Base-by-base conservation (phyloP, 2,329 filamentous ascomycete genomes). In the Fusarium torulosum region DNA sequence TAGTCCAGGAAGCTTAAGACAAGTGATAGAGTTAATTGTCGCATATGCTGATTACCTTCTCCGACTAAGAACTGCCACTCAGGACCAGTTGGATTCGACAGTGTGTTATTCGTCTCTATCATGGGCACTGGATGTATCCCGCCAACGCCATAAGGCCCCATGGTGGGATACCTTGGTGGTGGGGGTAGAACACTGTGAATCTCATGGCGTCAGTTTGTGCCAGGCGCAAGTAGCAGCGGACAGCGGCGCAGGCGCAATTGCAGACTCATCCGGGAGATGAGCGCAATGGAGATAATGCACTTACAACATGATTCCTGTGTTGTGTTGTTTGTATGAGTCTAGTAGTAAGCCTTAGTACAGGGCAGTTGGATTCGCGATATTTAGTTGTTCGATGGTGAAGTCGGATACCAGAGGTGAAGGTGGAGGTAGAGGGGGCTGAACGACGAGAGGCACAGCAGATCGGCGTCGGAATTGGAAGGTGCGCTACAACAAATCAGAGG, bases 21-120 rank as follows among this genome's bases (percentile, higher is more conserved):
- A 27, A 41, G 29, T 19, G 19, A 35, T 40, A 14, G 23, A 6
- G 33, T 50, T 38, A 23, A 46, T 44, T 27, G 25, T 33, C 9
- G 35, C 35, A 37, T 37, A 19, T 37, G 58, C 65, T 65, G 58
- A 67, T 65, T 60, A 92, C 94, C 96, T 88, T 99, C 96, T 78
- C 95, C 96, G 46, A 95, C 94, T 42, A 97, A 89, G 71, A 99
- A 90, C 77, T 96, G 92, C 79, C 93, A 93, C 73, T 97, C 94
- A 23, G 92, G 87, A 7, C 92, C 92, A 35, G 89, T 88, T 23
- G 93, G 95, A 73, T 92, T 91, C 58, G 88, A 88, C 64, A 99
- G 83, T 38, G 89, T 91, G 77, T 98, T 99, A 80, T 96, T 97
- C 53, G 95, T 97, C 85, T 99, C 96, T 75, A 97, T 91, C 78